Evolutionary conservation across 2,329 filamentous ascomycete species (phyloP), one percentile per base, ranked within the genome.

Genomic region (Aspergillus glaucus): DNA sequence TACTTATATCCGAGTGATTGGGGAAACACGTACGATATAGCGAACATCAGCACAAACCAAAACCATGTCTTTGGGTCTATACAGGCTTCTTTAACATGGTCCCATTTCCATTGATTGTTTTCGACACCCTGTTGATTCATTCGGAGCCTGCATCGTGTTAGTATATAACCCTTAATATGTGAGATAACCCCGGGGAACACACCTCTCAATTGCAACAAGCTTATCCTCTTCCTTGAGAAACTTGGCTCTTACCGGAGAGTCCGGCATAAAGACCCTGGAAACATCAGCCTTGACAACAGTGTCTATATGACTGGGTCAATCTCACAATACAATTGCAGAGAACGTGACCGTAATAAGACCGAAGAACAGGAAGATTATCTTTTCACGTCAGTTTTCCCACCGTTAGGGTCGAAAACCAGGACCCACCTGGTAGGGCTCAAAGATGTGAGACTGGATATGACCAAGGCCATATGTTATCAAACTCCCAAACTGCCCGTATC

Each of bases 21-120:
- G 22, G 6, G 5, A 22, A 22, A 22, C 22, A 21, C 21, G 5
- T 22, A 75, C 68, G 79, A 79, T 45, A 84, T 79, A 2, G 75
- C 65, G n/a, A 79, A 66, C 52, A 78, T 75, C 49, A 75, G 64
- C 1, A 65, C 58, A 71, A 81, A 75, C 77, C 79, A 81, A 24
- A 79, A 65, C 77, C 78, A 84, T 0, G 79, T 81, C 62, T 85
- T 84, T n/a, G 72, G 54, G 50, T 84, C 81, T 0, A 74, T 53
- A 9, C 77, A 61, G 0, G 80, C 72, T 56, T 85, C 82, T 43
- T 68, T 64, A 3, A 81, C 71, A 52, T 79, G 75, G 4, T 73
- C 66, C 75, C 75, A 77, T 52, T 77, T 76, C 74, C 74, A 78
- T 9, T 73, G 63, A 24, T 69, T 57, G 19, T 55, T 68, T 43